Conservation (phyloP, 257 asterid species). For the Orobanche coerulescens region DNA sequence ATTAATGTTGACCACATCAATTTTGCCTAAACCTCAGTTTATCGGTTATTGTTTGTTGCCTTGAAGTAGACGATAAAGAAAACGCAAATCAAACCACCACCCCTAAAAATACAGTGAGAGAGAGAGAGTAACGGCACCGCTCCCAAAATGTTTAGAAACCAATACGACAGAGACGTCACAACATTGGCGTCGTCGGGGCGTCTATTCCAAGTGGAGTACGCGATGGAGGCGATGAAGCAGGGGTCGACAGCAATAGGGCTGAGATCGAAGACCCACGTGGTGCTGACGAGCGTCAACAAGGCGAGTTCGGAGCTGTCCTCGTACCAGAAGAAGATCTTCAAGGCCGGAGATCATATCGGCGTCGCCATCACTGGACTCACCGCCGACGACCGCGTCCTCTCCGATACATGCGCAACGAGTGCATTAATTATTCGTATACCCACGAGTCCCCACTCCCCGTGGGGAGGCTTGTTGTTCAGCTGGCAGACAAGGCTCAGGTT, state of each 20-base stretch:
- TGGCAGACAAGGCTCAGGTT: conserved; percentile 99
- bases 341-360: conserved; percentile 95
- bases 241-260: conserved; percentile 97
- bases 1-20: too few species aligned
- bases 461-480: conserved; percentile 91
- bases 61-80: conserved; percentile 65
- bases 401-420: conserved; percentile 89
- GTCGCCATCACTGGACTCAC: conserved; percentile 96
- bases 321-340: conserved; percentile 98
- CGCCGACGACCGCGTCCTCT: conserved; percentile 92
- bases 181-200: conserved; percentile 99
- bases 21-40: too few species aligned
- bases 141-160: conserved; percentile 84
- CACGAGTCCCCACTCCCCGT: conserved; percentile 84
- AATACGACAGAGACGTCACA: conserved; percentile 96
- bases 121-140: conserved; percentile 19
- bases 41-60: too few species aligned
- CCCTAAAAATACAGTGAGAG: conserved; percentile 17
- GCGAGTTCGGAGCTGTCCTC: conserved; percentile 86
- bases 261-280: conserved; percentile 90
- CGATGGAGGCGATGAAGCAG: conserved; percentile 99
- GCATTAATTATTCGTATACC: conserved; percentile 72
- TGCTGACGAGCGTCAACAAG: conserved; percentile 82
- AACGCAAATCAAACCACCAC: conserved; percentile 8
- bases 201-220: conserved; percentile 89